Base-by-base conservation (phyloP, 257 asterid species). In the Primulina eburnea region DNA sequence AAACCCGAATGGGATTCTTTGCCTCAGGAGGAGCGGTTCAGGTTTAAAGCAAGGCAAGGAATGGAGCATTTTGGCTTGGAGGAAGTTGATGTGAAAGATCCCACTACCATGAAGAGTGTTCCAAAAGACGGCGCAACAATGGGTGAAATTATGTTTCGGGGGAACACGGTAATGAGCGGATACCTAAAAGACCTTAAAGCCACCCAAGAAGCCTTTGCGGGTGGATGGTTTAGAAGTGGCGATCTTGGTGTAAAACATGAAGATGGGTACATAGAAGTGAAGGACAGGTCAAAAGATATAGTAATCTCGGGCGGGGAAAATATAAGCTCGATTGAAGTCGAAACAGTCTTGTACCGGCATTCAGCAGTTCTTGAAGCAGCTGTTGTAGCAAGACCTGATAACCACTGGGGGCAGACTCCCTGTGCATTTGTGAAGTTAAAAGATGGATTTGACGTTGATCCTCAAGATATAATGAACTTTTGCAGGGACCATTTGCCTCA, bases 331-430 rank as follows among this genome's bases (percentile, higher is more conserved):
- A 75, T 82, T 2, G 88, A 82, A 58, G 87, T 85, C 0, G 90
- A 82, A 69, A 80, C 68, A 0, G 84, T 74, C 6, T 37, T 85
- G 78, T 85, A 85, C 64, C 30, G 70, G 7, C 84, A 85, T 43
- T 84, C 82, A 0, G 86, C 82, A 0, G 77, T 85, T 72, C 78
- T 85, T 32, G 90, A 85, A 37, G 88, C 86, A 0, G 86, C 90
- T 4, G 90, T 85, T 3, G 90, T 85, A 4, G 90, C 74, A 2
- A 70, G 90, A 12, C 87, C 90, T 0, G 90, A 85, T 52, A 34
- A 80, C 33, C 86, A 80, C 61, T 85, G 90, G 89, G 87, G 89
- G 47, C 85, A 82, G 59, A 82, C 89, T 3, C 83, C 87, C 2
- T 82, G 87, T 30, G 87, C 87, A 6, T 84, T 84, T 64, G 87